Base-by-base conservation (phyloP, 2,329 filamentous ascomycete genomes). In the Zarea fungicola region DNA sequence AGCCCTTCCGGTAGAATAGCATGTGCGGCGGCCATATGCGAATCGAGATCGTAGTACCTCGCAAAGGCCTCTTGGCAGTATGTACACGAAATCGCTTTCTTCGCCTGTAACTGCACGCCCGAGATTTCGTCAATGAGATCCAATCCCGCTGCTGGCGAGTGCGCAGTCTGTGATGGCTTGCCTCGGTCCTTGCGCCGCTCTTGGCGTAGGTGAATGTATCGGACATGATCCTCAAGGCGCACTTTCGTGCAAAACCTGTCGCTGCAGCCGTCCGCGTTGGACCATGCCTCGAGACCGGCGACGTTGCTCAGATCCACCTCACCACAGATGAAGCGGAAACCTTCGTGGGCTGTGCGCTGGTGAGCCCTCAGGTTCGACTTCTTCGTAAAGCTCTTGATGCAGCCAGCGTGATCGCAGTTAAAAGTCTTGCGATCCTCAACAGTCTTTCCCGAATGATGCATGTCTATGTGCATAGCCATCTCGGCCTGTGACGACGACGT, bases 281-380 rank as follows among this genome's bases (percentile, higher is more conserved):
- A 72, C 85, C 89, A 95, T 6, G 66, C 72, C 9, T 70, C 66
- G 2, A 93, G 68, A 37, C 80, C 81, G 7, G 72, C 72, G n/a
- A 71, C 75, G 5, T 68, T 63, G 8, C 69, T 71, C 1, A 90
- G 69, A 56, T 85, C 80, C 10, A 82, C 77, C 41, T 83, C 69
- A 14, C 88, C 88, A 60, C 92, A 96, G n/a, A 88, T 73, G 60
- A 88, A 96, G 9, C 83, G 82, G 55, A 83, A 72, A 16, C 88
- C 85, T 55, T 89, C 78, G 62, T 96, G 92, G 0, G 85, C 83
- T 10, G 80, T 84, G 50, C 85, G 83, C 48, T 92, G 74, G 62
- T 97, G 92, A 0, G 84, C 80, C 14, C 84, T 87, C 44, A 95
- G 75, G 58, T 96, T 96, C n/a, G 85, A 85, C 53, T 80, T 82